phyloP scores from a whole-genome alignment of 495 filamentous ascomycete species.

The Cudoniella acicularis region DNA sequence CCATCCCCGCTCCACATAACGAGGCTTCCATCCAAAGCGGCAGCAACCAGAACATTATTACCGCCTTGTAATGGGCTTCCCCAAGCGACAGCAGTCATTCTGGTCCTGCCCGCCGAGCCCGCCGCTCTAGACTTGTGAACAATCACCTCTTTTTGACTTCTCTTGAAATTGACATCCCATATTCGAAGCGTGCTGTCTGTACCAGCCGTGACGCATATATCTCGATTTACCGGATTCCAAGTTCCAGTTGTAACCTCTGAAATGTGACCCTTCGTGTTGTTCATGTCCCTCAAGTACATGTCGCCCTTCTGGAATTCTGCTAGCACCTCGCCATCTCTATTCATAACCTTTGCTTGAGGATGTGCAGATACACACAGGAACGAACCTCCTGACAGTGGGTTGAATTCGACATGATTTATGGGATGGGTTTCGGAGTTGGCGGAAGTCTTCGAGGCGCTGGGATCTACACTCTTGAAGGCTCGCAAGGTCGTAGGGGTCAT shows the following conservation, averaged over 20 bases:
- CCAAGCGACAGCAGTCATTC: slow-evolving; percentile 93
- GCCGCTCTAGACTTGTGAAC: slow-evolving; percentile 86
- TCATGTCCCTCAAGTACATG: slow-evolving; percentile 95
- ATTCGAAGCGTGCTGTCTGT: slow-evolving; percentile 93
- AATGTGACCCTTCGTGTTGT: slow-evolving; percentile 94
- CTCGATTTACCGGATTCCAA: slow-evolving; percentile 82
- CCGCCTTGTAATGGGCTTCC: slow-evolving; percentile 72
- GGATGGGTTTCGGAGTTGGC: slow-evolving; percentile 75
- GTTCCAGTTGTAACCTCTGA: slow-evolving; percentile 81
- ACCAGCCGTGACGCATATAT: slow-evolving; percentile 82
- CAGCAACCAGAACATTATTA: slow-evolving; percentile 74
- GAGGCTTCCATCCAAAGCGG: slow-evolving; percentile 84
- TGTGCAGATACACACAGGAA: slow-evolving; percentile 84
- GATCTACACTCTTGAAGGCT: slow-evolving; percentile 90
- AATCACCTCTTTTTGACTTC: slow-evolving; percentile 86
- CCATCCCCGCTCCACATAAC: slow-evolving; percentile 92
- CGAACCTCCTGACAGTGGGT: slow-evolving; percentile 71
- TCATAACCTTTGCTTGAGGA: slow-evolving; percentile 83
- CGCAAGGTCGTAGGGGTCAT: slow-evolving; percentile 93
- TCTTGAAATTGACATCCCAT: slow-evolving; percentile 88
- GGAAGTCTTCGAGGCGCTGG: slow-evolving; percentile 69
- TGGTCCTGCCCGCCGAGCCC: slow-evolving; percentile 83
- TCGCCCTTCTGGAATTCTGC: slow-evolving; percentile 94
- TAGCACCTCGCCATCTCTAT: slow-evolving; percentile 78
- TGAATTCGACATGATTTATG: slow-evolving; percentile 82